Conservation (phyloP, 345 rosid species). For the Streptanthus diversifolius region DNA sequence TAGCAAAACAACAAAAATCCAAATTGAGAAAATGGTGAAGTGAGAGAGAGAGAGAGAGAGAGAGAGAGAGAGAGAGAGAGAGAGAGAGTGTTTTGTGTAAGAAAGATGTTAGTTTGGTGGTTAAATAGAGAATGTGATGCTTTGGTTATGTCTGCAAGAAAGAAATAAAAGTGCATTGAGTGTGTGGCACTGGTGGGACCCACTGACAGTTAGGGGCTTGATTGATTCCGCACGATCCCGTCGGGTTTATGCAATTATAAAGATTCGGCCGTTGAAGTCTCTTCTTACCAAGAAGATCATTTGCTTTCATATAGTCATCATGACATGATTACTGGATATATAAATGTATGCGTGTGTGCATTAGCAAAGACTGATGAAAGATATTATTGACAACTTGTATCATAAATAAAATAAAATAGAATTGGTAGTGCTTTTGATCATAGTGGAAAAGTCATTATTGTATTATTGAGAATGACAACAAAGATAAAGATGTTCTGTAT, state of each 20-base stretch:
- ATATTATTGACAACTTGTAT: neutral
- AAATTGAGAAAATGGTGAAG: neutral
- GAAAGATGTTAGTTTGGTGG: neutral
- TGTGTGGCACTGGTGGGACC: no score
- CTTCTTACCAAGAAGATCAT: no score
- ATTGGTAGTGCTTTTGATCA: conserved; percentile 30
- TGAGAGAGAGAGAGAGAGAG: no score
- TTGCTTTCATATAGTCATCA: neutral
- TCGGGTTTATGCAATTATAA: conserved; percentile 33
- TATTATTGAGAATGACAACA: neutral
- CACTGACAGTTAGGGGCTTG: conserved; percentile 72
- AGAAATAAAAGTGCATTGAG: no score
- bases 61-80: conserved; percentile 32
- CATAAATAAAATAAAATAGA: neutral
- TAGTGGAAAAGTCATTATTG: neutral
- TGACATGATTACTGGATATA: neutral
- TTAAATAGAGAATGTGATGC: conserved; percentile 2
- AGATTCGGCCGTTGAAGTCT: neutral
- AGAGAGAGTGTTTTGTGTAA: neutral
- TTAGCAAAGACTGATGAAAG: conserved; percentile 1
- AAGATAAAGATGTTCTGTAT: conserved; percentile 5
- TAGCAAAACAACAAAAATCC: neutral
- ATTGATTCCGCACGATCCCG: conserved; percentile 48
- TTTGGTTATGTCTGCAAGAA: no score
- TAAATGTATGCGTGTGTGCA: conserved; percentile 3